Percentiles rank a stretch among this genome's conserved stretches.
These are phyloP conservation scores for Leccinum barrowsii DNA, from an alignment of 768 basidiomycete genomes.

Conservation along the genomic window DNA sequence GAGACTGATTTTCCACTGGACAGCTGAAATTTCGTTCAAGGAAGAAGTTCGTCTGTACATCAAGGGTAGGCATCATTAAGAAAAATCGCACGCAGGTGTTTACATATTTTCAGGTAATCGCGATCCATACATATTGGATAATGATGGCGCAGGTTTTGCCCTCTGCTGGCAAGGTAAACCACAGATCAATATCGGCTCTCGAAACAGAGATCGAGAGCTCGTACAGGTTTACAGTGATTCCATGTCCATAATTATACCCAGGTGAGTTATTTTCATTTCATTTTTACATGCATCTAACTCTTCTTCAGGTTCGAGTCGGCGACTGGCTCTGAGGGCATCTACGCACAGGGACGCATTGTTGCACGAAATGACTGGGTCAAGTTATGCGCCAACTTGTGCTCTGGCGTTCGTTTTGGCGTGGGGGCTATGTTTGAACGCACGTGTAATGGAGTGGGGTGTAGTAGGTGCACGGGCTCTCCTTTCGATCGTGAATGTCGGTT, in stretches of 20 bases:
- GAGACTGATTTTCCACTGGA: constrained; percentile 84
- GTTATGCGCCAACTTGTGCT: constrained; percentile 77
- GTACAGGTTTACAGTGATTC: constrained; percentile 79
- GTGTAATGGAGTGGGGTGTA: constrained; percentile 63
- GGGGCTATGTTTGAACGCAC: constrained; percentile 80
- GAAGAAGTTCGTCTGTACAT: constrained; percentile 76
- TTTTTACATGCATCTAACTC: constrained; percentile 1
- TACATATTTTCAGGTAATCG: constrained; percentile 56
- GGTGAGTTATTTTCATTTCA: constrained; percentile 46
- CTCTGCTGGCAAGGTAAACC: constrained; percentile 81
- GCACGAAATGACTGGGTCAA: constrained; percentile 48
- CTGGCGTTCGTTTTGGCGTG: constrained; percentile 85
- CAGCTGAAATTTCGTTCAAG: constrained; percentile 58
- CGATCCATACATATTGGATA: constrained; percentile 70
- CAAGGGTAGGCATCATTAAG: constrained; percentile 64
- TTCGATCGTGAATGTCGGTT: constrained; percentile 78
- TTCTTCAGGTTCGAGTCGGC: constrained; percentile 20
- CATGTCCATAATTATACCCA: constrained; percentile 82
- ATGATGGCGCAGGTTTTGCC: constrained; percentile 81
- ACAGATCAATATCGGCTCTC: constrained; percentile 62
- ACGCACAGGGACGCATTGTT: constrained; percentile 19
- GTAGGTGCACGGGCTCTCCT: constrained; percentile 52
- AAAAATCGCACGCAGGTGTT: not conserved
- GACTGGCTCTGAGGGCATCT: constrained; percentile 5
- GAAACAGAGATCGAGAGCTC: constrained; percentile 70